Base-by-base conservation (phyloP, 2,329 filamentous ascomycete genomes). In the Periconia digitata region DNA sequence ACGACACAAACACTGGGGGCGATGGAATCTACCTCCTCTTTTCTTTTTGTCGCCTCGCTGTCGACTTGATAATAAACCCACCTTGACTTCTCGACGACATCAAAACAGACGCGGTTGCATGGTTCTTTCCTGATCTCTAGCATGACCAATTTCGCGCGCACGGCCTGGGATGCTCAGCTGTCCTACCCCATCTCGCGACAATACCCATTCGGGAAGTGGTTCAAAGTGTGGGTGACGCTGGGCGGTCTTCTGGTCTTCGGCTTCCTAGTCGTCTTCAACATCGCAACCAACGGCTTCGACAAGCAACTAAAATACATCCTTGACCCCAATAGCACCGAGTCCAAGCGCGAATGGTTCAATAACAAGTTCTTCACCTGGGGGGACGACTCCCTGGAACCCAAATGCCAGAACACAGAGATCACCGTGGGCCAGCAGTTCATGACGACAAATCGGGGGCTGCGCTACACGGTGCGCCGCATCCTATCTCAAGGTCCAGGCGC, bases 361-460 rank as follows among this genome's bases (percentile, higher is more conserved):
- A 29, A 42, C 37, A 34, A 20, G 21, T 32, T 46, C 6, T 50
- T 50, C 32, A 47, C 47, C n/a, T 50, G 43, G 43, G 43, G 43
- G 17, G 37, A 41, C 20, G 43, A 50, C 32, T 46, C 15, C 12
- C 47, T 50, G 6, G 32, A 46, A 16, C 43, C 47, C 4, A 46
- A 42, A 39, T 50, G 47, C 47, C 43, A 50, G 23, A 41, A 43
- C 40, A 8, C 27, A 6, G 36, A 50, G 3, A 46, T 50, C 17
- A 43, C 47, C 3, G 32, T 50, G 18, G 47, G 47, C n/a, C 34
- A 50, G 17, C 6, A 47, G 21, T 50, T 50, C 39, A 36, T 50
- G 8, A 50, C 47, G 15, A 42, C 47, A n/a, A 50, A 50, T 39
- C 43, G 37, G 13, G 47, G 47, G 21, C 43, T 50, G 29, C 43